Percentiles rank a stretch among this genome's conserved stretches.
These are phyloP conservation scores for Triangularia setosa DNA, from an alignment of 2,329 filamentous ascomycete genomes.

Conservation along the genomic window DNA sequence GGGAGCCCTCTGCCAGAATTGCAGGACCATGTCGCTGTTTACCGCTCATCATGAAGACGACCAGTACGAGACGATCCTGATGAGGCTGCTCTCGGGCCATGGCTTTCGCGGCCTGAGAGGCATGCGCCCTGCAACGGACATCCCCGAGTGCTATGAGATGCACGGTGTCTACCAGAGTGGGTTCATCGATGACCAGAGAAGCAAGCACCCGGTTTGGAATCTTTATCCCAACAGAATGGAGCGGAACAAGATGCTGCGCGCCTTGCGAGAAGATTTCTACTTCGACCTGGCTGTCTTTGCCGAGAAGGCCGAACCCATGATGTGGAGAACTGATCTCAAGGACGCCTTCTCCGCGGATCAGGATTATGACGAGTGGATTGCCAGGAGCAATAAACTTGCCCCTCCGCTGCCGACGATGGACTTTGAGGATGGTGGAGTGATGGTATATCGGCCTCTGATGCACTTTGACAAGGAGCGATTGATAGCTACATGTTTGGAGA, in stretches of 20 bases:
- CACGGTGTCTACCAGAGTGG: conserved; percentile 69
- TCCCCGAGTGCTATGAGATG: conserved; percentile 81
- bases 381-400: conserved; percentile 11
- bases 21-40: conserved; percentile 58
- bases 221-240: neutral
- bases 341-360: conserved; percentile 24
- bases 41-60: conserved; percentile 88
- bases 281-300: conserved; percentile 36
- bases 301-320: conserved; percentile 25
- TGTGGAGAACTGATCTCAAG: conserved; percentile 14
- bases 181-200: conserved; percentile 39
- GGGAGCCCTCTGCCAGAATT: conserved; percentile 53
- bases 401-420: conserved; percentile 27
- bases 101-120: conserved; percentile 67
- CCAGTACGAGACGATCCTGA: conserved; percentile 83
- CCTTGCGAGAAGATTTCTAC: conserved; percentile 33
- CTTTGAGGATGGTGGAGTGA: conserved; percentile 63
- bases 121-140: conserved; percentile 60
- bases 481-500: conserved; percentile 68
- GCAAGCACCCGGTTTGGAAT: neutral
- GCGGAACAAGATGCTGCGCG: neutral
- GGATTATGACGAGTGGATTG: conserved; percentile 20
- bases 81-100: conserved; percentile 68
- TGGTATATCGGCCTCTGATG: conserved; percentile 66
- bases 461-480: conserved; percentile 68